Percentiles rank a stretch among this genome's conserved stretches.
These are phyloP conservation scores for Perilla frutescens DNA, from an alignment of 257 asterid species.

Conservation along the genomic window DNA sequence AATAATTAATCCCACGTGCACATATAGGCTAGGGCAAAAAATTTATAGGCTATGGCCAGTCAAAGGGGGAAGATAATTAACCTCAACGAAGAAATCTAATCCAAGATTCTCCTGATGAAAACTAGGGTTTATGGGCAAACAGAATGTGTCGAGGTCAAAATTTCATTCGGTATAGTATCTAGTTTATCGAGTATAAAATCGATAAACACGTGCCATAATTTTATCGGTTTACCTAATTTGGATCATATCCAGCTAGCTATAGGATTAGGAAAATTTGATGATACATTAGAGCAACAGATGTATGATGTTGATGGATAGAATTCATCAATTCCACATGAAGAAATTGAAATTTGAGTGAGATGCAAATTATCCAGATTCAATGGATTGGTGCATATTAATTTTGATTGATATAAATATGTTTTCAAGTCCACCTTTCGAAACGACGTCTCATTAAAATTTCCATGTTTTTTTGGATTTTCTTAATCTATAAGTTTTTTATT, in stretches of 20 bases:
- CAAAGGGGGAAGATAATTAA: neutral
- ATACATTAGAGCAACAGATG: neutral
- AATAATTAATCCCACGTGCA: neutral
- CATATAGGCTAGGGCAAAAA: neutral
- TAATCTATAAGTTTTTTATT: too few species aligned
- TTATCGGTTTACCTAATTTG: neutral
- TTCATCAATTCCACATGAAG: constrained; percentile 6
- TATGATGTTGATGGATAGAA: constrained; percentile 25
- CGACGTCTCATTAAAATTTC: constrained; percentile 25
- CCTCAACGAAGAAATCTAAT: constrained; percentile 3
- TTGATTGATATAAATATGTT: neutral
- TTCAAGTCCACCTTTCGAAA: constrained; percentile 23
- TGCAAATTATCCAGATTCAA: constrained; percentile 37
- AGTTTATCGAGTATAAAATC: neutral
- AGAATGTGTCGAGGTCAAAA: neutral
- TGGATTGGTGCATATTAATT: constrained; percentile 18
- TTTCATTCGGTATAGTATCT: neutral
- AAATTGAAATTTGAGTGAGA: constrained; percentile 16
- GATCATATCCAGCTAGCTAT: neutral
- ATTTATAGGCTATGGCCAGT: neutral
- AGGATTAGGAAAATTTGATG: neutral
- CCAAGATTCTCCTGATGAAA: neutral
- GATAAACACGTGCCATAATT: constrained; percentile 13
- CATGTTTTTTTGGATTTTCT: neutral
- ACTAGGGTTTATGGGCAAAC: neutral